Conservation (phyloP, 179 eudicot genomes). For the Camellia oleifera region DNA sequence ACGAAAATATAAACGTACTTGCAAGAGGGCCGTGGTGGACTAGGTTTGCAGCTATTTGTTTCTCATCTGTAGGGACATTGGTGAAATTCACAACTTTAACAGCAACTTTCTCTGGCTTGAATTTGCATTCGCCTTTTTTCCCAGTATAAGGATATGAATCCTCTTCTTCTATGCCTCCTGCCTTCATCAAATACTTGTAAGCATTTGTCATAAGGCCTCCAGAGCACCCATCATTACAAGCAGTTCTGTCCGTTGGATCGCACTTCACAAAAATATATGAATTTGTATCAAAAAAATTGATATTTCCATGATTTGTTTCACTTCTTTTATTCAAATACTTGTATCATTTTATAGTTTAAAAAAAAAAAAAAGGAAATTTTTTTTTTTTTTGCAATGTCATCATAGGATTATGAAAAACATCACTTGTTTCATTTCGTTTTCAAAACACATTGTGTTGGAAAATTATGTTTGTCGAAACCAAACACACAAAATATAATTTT, state of each 20-base stretch:
- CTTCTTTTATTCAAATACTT: too few species aligned
- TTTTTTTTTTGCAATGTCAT: not conserved
- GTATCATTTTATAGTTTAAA: too few species aligned
- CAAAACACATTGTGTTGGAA: too few species aligned
- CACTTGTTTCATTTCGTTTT: too few species aligned
- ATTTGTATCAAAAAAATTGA: not conserved
- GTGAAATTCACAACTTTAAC: slow-evolving; percentile 66
- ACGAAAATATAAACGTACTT: slow-evolving; percentile 29
- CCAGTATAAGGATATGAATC: slow-evolving; percentile 72
- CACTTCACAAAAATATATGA: slow-evolving; percentile 38
- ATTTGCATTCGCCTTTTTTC: slow-evolving; percentile 65
- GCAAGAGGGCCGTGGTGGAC: slow-evolving; percentile 89
- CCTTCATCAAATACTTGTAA: slow-evolving; percentile 66
- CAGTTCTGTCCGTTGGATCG: slow-evolving; percentile 43
- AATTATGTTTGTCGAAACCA: too few species aligned
- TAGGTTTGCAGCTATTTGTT: slow-evolving; percentile 77
- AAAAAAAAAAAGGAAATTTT: too few species aligned
- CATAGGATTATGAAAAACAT: too few species aligned
- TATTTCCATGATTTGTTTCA: not conserved
- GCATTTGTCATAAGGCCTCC: slow-evolving; percentile 98
- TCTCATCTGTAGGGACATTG: slow-evolving; percentile 63
- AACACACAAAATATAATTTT: too few species aligned
- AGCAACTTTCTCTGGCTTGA: slow-evolving; percentile 44
- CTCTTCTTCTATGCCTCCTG: slow-evolving; percentile 83
- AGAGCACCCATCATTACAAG: slow-evolving; percentile 66